phyloP scores from a whole-genome alignment of 331 rosid genomes.

The Cucumis variabilis region DNA sequence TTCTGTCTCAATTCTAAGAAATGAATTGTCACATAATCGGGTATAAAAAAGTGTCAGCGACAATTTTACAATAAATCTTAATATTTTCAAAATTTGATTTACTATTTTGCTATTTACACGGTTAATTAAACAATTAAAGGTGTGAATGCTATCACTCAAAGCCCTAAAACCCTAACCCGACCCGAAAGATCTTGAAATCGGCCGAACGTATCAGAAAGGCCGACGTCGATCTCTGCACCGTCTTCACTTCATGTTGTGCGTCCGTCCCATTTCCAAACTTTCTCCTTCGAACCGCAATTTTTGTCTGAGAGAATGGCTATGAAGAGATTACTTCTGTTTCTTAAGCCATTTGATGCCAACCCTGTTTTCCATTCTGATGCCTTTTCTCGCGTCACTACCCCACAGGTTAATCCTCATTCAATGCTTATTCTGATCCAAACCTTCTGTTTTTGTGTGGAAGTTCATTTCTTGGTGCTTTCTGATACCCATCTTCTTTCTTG shows the following conservation, averaged over 20 bases:
- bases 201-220: not conserved
- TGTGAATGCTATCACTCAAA: too few relatives aligned
- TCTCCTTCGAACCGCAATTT: slow-evolving; percentile 11
- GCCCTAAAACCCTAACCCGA: slow-evolving; percentile 22
- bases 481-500: not conserved
- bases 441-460: not conserved
- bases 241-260: slow-evolving; percentile 22
- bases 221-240: slow-evolving; percentile 16
- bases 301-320: slow-evolving; percentile 44
- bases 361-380: slow-evolving; percentile 47
- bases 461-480: not conserved
- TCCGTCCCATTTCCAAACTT: slow-evolving; percentile 13
- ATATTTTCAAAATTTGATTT: too few relatives aligned
- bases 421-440: not conserved
- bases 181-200: not conserved
- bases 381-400: slow-evolving; percentile 47
- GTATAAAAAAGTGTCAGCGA: too few relatives aligned
- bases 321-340: slow-evolving; percentile 65
- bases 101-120: too few relatives aligned
- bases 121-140: too few relatives aligned
- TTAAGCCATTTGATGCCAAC: slow-evolving; percentile 63
- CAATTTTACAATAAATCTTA: too few relatives aligned
- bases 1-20: too few relatives aligned
- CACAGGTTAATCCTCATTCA: slow-evolving; percentile 47
- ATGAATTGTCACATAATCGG: too few relatives aligned